These are phyloP conservation scores for Noccaea caerulescens DNA, from an alignment of 345 rosid genomes.

Conservation along the genomic window DNA sequence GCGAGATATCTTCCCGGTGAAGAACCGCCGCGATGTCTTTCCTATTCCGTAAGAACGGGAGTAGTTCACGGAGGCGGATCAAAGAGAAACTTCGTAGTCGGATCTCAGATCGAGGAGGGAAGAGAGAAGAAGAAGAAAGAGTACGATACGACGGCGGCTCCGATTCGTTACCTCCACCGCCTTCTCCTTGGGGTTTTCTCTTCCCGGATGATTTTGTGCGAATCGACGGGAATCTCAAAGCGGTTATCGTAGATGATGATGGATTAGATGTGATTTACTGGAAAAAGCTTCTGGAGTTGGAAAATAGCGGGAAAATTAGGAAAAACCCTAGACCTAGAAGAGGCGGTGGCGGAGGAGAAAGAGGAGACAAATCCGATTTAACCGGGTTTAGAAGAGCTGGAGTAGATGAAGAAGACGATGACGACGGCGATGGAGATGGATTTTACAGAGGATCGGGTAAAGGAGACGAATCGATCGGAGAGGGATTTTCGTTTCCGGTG, in stretches of 20 bases:
- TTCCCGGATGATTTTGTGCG: conserved; percentile 44
- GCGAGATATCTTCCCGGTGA: not conserved
- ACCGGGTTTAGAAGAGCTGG: conserved; percentile 14
- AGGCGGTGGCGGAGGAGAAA: conserved; percentile 8
- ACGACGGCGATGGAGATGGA: not conserved
- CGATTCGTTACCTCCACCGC: conserved; percentile 36
- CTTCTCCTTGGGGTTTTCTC: conserved; percentile 42
- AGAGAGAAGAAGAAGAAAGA: conserved; percentile 36
- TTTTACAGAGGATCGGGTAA: conserved; percentile 4
- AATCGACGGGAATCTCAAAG: conserved; percentile 54
- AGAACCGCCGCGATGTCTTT: conserved; percentile 33
- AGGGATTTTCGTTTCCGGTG: conserved; percentile 37
- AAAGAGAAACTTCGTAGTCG: conserved; percentile 42
- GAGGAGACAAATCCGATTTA: not conserved
- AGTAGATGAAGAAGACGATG: not conserved
- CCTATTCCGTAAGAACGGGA: conserved; percentile 44
- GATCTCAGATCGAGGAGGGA: conserved; percentile 40
- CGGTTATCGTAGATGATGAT: conserved; percentile 67
- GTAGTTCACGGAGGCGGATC: conserved; percentile 40
- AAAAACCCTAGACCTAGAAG: conserved; percentile 40
- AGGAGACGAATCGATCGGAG: conserved; percentile 8
- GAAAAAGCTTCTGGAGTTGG: conserved; percentile 49
- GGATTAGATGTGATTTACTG: conserved; percentile 84
- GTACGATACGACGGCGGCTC: conserved; percentile 42
- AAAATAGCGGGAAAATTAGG: conserved; percentile 37